Evolutionary conservation across 176 grass and related monocot genomes (phyloP).

Genomic region (Aegilops umbellulata): DNA sequence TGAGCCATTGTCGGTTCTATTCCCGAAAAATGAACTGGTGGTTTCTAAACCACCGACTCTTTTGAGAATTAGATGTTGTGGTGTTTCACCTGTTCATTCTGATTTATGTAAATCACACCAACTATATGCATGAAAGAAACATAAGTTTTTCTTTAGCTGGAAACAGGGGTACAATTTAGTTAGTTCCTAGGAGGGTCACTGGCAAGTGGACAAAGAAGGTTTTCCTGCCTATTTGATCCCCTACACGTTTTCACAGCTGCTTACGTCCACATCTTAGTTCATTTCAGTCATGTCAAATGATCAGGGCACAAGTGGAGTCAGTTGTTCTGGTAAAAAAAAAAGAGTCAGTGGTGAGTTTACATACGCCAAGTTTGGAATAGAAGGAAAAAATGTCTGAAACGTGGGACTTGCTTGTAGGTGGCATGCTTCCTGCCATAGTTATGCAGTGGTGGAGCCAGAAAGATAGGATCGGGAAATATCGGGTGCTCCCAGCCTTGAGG

Average conservation of each 20-base stretch:
- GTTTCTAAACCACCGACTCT: neutral
- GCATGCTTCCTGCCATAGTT: neutral
- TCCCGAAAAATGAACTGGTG: neutral
- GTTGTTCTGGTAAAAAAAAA: no score
- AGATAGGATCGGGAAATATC: no score
- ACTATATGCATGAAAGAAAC: neutral
- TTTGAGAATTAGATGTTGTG: neutral
- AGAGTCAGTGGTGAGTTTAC: neutral
- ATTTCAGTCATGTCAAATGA: neutral
- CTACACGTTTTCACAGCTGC: neutral
- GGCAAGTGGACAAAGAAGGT: neutral
- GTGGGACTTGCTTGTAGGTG: neutral
- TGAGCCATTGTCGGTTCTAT: neutral
- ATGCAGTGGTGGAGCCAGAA: no score
- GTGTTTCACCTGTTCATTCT: neutral
- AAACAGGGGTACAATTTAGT: neutral
- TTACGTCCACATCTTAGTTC: neutral
- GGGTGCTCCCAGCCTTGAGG: no score
- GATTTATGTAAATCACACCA: conserved; percentile 1
- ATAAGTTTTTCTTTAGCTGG: neutral
- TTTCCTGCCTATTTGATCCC: neutral
- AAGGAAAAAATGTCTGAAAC: neutral
- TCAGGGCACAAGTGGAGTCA: neutral
- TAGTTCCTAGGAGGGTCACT: neutral
- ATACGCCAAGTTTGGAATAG: neutral